These are phyloP conservation scores for Talaromyces thailandensis DNA, from an alignment of 495 filamentous ascomycete genomes.

Conservation along the genomic window DNA sequence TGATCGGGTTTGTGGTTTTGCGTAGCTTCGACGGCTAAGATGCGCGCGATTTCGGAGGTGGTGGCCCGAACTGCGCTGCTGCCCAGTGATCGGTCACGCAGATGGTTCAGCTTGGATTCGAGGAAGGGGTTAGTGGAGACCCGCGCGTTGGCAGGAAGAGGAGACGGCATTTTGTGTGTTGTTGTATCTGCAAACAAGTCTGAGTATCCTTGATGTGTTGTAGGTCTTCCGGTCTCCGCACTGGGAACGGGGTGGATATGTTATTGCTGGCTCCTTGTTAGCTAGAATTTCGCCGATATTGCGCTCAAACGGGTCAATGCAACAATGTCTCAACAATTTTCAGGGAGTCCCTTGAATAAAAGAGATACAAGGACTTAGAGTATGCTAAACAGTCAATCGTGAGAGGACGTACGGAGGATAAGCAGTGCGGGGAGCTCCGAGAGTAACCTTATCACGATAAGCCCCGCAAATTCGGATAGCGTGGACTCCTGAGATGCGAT, in stretches of 20 bases:
- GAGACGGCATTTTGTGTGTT: not conserved
- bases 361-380: not conserved
- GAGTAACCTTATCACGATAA: slow-evolving; percentile 4
- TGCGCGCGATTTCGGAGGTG: slow-evolving; percentile 13
- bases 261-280: not conserved
- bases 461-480: not conserved
- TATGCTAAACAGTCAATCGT: not conserved
- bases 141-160: slow-evolving; percentile 7
- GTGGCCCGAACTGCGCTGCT: slow-evolving; percentile 16
- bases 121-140: slow-evolving; percentile 9
- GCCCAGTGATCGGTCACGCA: slow-evolving; percentile 16
- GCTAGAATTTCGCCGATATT: not conserved
- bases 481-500: not conserved
- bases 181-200: not conserved
- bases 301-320: not conserved
- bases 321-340: not conserved
- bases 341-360: not conserved
- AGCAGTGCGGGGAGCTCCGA: slow-evolving; percentile 3
- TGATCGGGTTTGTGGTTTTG: slow-evolving; percentile 6
- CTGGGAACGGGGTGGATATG: too few relatives aligned
- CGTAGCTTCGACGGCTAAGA: slow-evolving; percentile 7
- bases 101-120: slow-evolving; percentile 12
- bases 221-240: not conserved
- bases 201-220: not conserved
- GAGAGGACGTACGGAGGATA: not conserved